Percentiles rank a stretch among this genome's conserved stretches.
Conservation (phyloP, 805 yeast species). For the Teunomyces lycoperdinae region DNA sequence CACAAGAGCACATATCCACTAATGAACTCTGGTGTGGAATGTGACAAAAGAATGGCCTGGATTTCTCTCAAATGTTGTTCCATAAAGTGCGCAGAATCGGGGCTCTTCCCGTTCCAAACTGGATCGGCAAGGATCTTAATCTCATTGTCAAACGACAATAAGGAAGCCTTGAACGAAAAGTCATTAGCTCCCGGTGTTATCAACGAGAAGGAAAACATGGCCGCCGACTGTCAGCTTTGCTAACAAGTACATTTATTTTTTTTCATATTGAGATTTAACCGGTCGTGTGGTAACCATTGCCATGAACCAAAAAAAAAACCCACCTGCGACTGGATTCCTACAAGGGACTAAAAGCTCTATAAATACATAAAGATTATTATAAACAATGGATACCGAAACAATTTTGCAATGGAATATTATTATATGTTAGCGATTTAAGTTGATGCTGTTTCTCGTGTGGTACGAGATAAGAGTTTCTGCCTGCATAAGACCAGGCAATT, state of each 20-base stretch:
- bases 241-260: neutral
- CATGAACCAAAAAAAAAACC: neutral
- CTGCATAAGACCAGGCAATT: constrained; percentile 48
- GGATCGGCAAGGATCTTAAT: constrained; percentile 66
- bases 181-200: constrained; percentile 27
- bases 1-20: constrained; percentile 78
- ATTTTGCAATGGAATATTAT: neutral
- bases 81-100: constrained; percentile 31
- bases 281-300: neutral
- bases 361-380: neutral
- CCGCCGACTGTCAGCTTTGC: neutral
- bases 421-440: constrained; percentile 15
- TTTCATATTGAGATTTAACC: neutral
- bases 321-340: neutral
- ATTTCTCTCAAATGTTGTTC: constrained; percentile 40
- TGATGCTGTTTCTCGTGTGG: constrained; percentile 40
- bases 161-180: constrained; percentile 41
- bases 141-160: constrained; percentile 55
- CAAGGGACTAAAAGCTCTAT: neutral
- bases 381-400: neutral
- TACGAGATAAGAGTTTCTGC: constrained; percentile 47
- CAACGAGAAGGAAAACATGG: constrained; percentile 38
- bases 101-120: constrained; percentile 60
- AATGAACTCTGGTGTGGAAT: constrained; percentile 72
- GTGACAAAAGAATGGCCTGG: constrained; percentile 78